A percentile compares a stretch with the other conserved stretches of the same genome.
phyloP scores from a whole-genome alignment of 768 basidiomycete species.

The Amyloporia xantha region DNA sequence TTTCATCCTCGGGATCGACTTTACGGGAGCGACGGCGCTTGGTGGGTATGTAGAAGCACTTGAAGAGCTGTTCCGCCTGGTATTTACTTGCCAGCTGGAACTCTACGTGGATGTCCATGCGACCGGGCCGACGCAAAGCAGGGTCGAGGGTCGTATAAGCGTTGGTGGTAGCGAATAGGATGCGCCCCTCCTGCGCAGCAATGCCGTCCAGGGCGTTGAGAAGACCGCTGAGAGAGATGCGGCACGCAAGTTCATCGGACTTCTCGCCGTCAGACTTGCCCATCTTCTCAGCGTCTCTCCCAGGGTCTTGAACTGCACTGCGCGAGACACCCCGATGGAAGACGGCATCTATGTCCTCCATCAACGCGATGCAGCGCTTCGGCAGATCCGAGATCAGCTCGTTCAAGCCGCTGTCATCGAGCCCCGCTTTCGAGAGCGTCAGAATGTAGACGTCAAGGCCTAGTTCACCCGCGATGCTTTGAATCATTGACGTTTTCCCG shows the following conservation, averaged over 20 bases:
- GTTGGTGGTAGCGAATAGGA: conserved; percentile 77
- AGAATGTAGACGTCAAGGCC: conserved; percentile 69
- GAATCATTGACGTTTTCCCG: conserved; percentile 76
- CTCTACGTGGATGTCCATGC: conserved; percentile 76
- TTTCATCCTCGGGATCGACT: background rate
- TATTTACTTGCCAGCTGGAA: conserved; percentile 65
- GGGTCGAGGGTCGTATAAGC: conserved; percentile 63
- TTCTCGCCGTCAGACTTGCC: conserved; percentile 1
- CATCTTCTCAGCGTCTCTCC: conserved; percentile 7
- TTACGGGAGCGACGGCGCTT: background rate
- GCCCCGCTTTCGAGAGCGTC: conserved; percentile 54
- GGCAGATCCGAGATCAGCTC: conserved; percentile 59
- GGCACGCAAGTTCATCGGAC: conserved; percentile 15
- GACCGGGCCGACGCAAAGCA: conserved; percentile 70
- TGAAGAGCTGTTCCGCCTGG: conserved; percentile 62
- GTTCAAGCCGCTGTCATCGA: conserved; percentile 57
- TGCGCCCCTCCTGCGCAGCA: conserved; percentile 72
- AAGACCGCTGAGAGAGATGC: conserved; percentile 65
- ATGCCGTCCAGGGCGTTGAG: conserved; percentile 76
- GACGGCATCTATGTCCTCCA: conserved; percentile 83
- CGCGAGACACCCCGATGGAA: conserved; percentile 34
- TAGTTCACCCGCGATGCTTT: conserved; percentile 70
- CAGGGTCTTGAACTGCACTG: background rate
- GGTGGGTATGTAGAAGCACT: conserved; percentile 55
- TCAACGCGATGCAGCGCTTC: conserved; percentile 63